phyloP scores from a whole-genome alignment of 2,329 filamentous ascomycete species.

The Fusarium oxysporum region DNA sequence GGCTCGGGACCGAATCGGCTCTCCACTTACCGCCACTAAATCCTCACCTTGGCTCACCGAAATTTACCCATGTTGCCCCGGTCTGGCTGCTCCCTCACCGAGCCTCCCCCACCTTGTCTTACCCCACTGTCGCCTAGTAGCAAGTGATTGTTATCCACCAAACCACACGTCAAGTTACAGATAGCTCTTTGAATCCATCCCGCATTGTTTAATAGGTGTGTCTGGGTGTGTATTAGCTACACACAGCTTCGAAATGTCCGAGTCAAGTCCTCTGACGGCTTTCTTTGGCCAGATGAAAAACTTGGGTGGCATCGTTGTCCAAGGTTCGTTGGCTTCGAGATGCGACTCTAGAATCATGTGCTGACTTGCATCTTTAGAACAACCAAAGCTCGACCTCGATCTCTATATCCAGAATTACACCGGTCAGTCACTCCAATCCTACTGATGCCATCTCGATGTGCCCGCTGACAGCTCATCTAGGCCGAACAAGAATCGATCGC shows the following conservation, averaged over 20 bases:
- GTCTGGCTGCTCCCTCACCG: background rate
- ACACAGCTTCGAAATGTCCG: conserved; percentile 51
- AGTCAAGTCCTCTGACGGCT: conserved; percentile 49
- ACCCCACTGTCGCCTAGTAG: conserved; percentile 34
- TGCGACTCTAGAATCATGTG: background rate
- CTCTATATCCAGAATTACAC: conserved; percentile 90
- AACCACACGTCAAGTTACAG: conserved; percentile 38
- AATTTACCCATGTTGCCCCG: background rate
- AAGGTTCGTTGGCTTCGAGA: conserved; percentile 51
- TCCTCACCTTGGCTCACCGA: conserved; percentile 6
- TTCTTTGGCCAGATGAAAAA: conserved; percentile 62
- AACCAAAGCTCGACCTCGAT: conserved; percentile 91
- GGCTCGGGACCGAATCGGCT: background rate
- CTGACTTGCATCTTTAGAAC: conserved; percentile 61
- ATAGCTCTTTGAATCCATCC: conserved; percentile 31
- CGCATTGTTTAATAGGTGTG: conserved; percentile 6
- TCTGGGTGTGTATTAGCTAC: background rate
- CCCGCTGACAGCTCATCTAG: conserved; percentile 57
- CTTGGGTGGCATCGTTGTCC: conserved; percentile 60
- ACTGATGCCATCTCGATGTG: background rate
- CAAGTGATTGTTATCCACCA: conserved; percentile 26
- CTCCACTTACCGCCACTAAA: background rate
- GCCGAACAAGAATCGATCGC: conserved; percentile 83
- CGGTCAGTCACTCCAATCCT: conserved; percentile 62
- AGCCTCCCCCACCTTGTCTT: conserved; percentile 17